Conservation (phyloP, 2,329 filamentous ascomycete species). For the Hypoxylon sp. region DNA sequence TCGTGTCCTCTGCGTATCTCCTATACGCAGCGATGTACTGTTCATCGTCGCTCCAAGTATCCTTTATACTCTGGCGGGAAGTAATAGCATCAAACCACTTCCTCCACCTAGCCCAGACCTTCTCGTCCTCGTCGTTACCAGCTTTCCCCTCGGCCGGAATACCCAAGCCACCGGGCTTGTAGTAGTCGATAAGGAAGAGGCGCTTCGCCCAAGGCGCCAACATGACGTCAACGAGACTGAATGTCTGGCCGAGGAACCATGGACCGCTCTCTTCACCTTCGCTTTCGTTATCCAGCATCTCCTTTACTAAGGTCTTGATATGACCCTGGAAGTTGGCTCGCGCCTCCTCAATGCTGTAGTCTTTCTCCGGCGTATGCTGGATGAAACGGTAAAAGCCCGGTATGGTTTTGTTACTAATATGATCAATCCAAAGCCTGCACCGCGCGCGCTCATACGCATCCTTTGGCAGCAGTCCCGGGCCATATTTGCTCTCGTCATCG, state of each 20-base stretch:
- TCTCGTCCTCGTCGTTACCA: conserved; percentile 65
- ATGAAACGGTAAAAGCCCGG: conserved; percentile 76
- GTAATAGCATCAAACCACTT: conserved; percentile 73
- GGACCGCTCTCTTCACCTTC: conserved; percentile 61
- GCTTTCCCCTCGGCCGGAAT: conserved; percentile 54
- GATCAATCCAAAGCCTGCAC: conserved; percentile 80
- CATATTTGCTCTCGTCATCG: conserved; percentile 57
- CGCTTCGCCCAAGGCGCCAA: conserved; percentile 80
- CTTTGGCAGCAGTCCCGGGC: conserved; percentile 67
- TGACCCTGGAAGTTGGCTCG: conserved; percentile 69
- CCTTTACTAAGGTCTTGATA: conserved; percentile 70
- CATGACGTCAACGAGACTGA: conserved; percentile 78
- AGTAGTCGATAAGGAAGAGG: conserved; percentile 81
- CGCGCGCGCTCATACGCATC: conserved; percentile 75
- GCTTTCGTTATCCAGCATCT: conserved; percentile 61
- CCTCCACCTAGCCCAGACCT: conserved; percentile 74
- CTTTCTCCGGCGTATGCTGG: conserved; percentile 66
- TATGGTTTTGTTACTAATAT: conserved; percentile 74
- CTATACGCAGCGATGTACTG: conserved; percentile 77
- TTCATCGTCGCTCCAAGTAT: conserved; percentile 76
- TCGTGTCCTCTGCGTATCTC: conserved; percentile 75
- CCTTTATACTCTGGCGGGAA: conserved; percentile 71
- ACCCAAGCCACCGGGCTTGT: conserved; percentile 70
- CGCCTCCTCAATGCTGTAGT: conserved; percentile 64
- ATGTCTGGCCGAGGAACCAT: conserved; percentile 74